Base-by-base conservation (phyloP, 2,329 filamentous ascomycete genomes). In the Acarospora socialis region DNA sequence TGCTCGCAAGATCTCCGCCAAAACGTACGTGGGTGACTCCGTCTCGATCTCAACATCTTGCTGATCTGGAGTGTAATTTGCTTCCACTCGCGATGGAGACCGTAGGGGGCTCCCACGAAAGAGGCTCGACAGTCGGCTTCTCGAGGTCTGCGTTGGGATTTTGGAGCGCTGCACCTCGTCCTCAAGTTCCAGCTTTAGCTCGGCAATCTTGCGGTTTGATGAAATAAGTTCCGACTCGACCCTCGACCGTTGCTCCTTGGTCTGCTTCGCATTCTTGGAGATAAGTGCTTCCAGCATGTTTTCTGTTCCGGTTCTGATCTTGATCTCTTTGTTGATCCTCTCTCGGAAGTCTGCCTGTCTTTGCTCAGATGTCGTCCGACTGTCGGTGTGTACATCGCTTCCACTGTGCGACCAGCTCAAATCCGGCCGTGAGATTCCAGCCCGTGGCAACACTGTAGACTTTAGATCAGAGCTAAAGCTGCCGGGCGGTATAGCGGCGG, bases 251-350 rank as follows among this genome's bases (percentile, higher is more conserved):
- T 87, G 81, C 38, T 87, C 87, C 52, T 86, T 92, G 41, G 81
- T 80, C 54, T 95, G 87, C 59, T 95, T 98, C 27, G 82, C 79
- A 55, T 92, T 94, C 58, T 98, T 98, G 26, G 76, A 71, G 53
- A 94, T 83, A 43, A 98, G 61, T 8, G 90, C 90, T 60, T 98
- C 90, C 22, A 98, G 66, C 71, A 98, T 77, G 53, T 98, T 98
- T 63, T 98, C 90, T 36, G 87, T 94, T 13, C 90, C 90, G 47
- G 87, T 81, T 56, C 92, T 94, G 52, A 98, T 95, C 65, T 95
- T 95, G 60, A 86, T 77, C 60, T 98, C 92, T 48, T 92, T 87
- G 44, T 84, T 87, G 42, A 98, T 77, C 49, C 78, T 73, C 46
- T 94, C 86, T 48, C 79, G 77, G 40, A 94, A 68, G 31, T 72